These are phyloP conservation scores for Scedosporium minutisporum DNA, from an alignment of 2,329 filamentous ascomycete genomes.

Conservation along the genomic window DNA sequence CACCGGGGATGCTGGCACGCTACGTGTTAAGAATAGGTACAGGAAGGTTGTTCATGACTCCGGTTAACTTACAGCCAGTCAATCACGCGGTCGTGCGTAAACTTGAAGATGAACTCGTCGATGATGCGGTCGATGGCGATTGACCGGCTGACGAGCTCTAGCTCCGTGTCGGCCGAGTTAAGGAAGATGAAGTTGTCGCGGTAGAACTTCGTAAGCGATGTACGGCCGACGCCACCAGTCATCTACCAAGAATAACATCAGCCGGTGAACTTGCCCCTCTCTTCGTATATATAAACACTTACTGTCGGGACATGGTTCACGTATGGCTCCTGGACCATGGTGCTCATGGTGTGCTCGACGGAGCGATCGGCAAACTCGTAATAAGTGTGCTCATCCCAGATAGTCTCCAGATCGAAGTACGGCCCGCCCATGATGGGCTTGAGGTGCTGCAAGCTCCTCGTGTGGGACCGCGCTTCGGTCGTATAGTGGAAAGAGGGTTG, in stretches of 20 bases:
- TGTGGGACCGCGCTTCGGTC: constrained; percentile 53
- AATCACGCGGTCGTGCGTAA: constrained; percentile 51
- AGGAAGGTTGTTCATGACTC: too few species aligned
- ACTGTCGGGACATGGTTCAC: constrained; percentile 69
- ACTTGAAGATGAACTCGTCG: constrained; percentile 60
- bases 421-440: constrained; percentile 55
- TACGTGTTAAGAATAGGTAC: too few species aligned
- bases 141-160: constrained; percentile 63
- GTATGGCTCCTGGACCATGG: constrained; percentile 71
- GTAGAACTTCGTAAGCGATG: constrained; percentile 57
- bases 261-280: too few species aligned
- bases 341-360: constrained; percentile 65
- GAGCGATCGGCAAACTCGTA: constrained; percentile 61
- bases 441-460: constrained; percentile 53
- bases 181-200: constrained; percentile 64
- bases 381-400: constrained; percentile 70
- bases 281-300: constrained; percentile 15
- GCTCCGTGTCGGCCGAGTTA: constrained; percentile 56
- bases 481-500: constrained; percentile 39
- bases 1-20: constrained; percentile 33
- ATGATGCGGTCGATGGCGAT: constrained; percentile 63
- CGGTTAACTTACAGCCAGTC: constrained; percentile 54
- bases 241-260: constrained; percentile 22
- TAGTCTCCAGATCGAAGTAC: constrained; percentile 62
- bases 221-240: constrained; percentile 61